Conservation (phyloP, 768 basidiomycete species). For the Serendipita sp. region DNA sequence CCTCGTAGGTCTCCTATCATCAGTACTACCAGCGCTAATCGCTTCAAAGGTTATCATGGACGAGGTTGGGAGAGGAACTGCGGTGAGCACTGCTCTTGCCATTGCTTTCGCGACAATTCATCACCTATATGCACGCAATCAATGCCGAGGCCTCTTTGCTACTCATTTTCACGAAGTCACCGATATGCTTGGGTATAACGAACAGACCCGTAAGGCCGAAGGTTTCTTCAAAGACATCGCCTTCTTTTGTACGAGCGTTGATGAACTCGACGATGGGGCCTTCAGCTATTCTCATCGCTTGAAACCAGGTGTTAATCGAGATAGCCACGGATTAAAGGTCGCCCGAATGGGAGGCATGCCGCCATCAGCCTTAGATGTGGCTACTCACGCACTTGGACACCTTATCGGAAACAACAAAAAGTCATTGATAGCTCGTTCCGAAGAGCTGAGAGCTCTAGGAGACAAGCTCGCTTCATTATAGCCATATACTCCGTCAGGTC, state of each 20-base stretch:
- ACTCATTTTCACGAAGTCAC: conserved; percentile 97
- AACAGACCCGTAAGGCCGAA: conserved; percentile 23
- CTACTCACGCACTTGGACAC: conserved; percentile 33
- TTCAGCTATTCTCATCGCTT: conserved; percentile 77
- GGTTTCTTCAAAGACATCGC: conserved; percentile 43
- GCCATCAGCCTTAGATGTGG: conserved; percentile 37
- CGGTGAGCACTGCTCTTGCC: conserved; percentile 78
- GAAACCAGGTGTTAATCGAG: conserved; percentile 66
- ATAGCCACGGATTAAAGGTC: conserved; percentile 84
- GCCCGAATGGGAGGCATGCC: conserved; percentile 81
- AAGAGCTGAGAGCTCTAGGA: conserved; percentile 7
- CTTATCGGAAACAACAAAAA: conserved; percentile 14
- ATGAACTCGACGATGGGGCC: conserved; percentile 53
- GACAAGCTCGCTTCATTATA: not conserved
- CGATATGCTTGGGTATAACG: conserved; percentile 55
- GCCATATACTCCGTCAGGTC: too few species aligned
- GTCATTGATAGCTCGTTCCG: conserved; percentile 9
- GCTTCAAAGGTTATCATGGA: conserved; percentile 84
- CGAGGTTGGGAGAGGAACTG: conserved; percentile 95
- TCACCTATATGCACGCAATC: conserved; percentile 53
- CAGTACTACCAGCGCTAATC: conserved; percentile 1
- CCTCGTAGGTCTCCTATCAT: conserved; percentile 35
- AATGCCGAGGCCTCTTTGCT: conserved; percentile 79
- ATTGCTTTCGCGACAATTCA: conserved; percentile 86
- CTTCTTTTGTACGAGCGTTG: conserved; percentile 82